These are phyloP conservation scores for Neobulgaria alba DNA, from an alignment of 2,329 filamentous ascomycete genomes.

Conservation along the genomic window DNA sequence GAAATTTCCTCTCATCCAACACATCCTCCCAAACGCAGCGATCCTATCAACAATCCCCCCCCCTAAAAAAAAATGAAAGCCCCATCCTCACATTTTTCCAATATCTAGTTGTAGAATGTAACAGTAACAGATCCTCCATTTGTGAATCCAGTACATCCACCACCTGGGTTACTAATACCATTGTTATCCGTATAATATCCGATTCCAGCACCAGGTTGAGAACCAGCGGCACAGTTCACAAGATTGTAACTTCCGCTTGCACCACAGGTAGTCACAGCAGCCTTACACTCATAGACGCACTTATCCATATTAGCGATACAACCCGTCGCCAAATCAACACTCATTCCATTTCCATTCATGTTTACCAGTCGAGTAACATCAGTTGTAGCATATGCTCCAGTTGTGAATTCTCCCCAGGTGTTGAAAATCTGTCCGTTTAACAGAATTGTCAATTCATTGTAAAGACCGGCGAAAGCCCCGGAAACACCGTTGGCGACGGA, in stretches of 20 bases:
- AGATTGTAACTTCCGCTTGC: not conserved
- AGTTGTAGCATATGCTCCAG: conserved; percentile 6
- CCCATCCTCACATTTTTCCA: not conserved
- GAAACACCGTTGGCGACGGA: conserved; percentile 9
- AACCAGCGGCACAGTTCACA: not conserved
- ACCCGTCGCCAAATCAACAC: not conserved
- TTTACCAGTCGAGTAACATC: conserved; percentile 9
- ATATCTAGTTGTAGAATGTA: not conserved
- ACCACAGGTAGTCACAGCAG: not conserved
- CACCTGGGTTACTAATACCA: not conserved
- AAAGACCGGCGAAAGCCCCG: conserved; percentile 9
- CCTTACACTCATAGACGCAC: not conserved
- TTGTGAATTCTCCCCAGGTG: conserved; percentile 12
- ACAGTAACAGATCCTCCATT: not conserved
- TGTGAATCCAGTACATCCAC: not conserved
- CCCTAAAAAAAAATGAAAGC: too few relatives aligned
- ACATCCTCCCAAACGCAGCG: not conserved
- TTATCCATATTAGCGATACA: not conserved
- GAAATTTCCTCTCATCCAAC: not conserved
- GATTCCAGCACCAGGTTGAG: not conserved
- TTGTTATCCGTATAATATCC: too few relatives aligned
- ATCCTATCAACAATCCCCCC: not conserved
- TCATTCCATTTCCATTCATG: conserved; percentile 7
- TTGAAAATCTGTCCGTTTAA: conserved; percentile 8
- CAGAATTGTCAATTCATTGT: conserved; percentile 4